Conservation (phyloP, 306 rosid genomes). For the Pyrus pyrifolia region DNA sequence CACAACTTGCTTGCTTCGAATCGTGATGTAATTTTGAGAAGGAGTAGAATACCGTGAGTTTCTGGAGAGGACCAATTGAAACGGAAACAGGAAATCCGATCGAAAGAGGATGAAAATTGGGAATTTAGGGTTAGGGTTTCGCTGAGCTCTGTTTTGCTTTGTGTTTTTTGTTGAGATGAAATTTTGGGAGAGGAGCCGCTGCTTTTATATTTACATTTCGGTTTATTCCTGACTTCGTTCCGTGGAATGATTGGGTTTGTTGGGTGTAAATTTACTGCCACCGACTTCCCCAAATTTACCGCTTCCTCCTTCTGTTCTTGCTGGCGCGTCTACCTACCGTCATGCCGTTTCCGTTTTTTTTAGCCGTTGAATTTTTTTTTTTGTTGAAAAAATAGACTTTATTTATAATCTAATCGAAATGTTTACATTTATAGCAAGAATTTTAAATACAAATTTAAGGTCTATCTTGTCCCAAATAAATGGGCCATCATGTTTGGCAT, state of each 20-base stretch:
- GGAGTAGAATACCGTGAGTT: background rate
- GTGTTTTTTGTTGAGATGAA: background rate
- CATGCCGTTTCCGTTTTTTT: background rate
- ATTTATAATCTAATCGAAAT: too few species aligned
- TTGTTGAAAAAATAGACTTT: too few species aligned
- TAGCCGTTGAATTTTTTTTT: too few species aligned
- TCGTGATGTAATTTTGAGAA: background rate
- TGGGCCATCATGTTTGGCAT: too few species aligned
- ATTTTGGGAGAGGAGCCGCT: background rate
- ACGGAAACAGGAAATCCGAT: background rate
- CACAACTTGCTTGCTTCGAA: slow-evolving; percentile 38
- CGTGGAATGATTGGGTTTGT: background rate
- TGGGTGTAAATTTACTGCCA: background rate
- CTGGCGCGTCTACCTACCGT: background rate
- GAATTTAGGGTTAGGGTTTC: background rate
- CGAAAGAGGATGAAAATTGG: background rate
- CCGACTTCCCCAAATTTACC: background rate
- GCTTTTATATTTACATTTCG: background rate
- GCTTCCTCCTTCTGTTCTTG: background rate
- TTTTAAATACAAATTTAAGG: too few species aligned
- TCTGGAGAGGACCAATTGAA: background rate
- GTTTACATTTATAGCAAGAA: too few species aligned
- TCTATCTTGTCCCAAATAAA: too few species aligned
- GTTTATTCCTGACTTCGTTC: background rate
- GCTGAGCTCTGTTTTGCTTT: background rate